Percentiles rank a stretch among this genome's conserved stretches.
Conservation (phyloP, 257 asterid species). For the Solanum paucissectum region DNA sequence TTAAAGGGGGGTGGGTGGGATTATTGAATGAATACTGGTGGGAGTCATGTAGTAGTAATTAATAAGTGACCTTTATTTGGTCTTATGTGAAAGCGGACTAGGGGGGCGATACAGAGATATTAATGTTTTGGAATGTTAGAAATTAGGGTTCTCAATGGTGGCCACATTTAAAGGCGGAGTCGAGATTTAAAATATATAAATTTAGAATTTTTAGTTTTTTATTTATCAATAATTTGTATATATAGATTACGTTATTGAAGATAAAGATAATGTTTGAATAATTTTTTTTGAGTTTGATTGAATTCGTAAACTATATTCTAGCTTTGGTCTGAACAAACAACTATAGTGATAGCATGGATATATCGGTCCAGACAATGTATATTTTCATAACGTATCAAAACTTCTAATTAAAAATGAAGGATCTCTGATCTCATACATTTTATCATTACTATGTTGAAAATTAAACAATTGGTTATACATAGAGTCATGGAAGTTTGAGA, state of each 20-base stretch:
- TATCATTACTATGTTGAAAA: background rate
- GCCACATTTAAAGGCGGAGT: fast-evolving
- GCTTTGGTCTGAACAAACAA: too few species aligned
- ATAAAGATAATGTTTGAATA: too few species aligned
- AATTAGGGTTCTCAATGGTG: slow-evolving; percentile 5
- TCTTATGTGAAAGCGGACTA: slow-evolving; percentile 40
- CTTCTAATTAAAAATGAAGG: fast-evolving
- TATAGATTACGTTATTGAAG: too few species aligned
- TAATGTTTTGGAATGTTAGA: slow-evolving; percentile 35
- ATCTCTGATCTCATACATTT: background rate
- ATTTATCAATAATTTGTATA: background rate
- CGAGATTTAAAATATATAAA: background rate
- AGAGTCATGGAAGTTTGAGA: background rate
- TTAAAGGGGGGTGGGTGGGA: background rate
- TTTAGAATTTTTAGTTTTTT: background rate
- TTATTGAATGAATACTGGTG: slow-evolving; percentile 10
- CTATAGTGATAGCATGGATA: background rate
- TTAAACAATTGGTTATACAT: background rate
- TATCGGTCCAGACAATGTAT: too few species aligned
- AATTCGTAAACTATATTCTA: too few species aligned
- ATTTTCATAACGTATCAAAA: background rate
- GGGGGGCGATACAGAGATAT: slow-evolving; percentile 43
- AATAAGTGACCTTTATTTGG: slow-evolving; percentile 8
- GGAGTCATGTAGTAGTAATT: slow-evolving; percentile 24
- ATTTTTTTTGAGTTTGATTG: too few species aligned